These are phyloP conservation scores for Persicaria tinctoria DNA, from an alignment of 148 eudicot species.

Conservation along the genomic window DNA sequence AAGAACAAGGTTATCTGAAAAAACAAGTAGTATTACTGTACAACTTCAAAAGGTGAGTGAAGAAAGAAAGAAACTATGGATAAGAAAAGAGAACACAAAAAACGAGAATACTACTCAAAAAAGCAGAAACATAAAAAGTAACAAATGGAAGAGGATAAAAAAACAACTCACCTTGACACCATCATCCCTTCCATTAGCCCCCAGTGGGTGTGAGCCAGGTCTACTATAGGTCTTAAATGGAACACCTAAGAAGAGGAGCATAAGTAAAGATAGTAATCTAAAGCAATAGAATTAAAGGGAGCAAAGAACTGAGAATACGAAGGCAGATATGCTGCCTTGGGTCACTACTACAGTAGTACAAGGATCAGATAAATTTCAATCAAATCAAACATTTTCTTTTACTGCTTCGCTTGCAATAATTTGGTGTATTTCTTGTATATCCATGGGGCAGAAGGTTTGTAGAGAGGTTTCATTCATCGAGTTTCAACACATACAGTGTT, in stretches of 20 bases:
- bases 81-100: not conserved
- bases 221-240: slow-evolving; percentile 65
- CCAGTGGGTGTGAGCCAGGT: slow-evolving; percentile 76
- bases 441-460: not conserved
- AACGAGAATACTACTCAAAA: not conserved
- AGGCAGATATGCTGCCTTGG: not conserved
- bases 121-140: not conserved
- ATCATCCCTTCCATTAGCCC: slow-evolving; percentile 97
- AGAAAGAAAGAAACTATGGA: not conserved
- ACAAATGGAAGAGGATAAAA: not conserved
- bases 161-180: slow-evolving; percentile 65
- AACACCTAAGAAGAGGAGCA: slow-evolving; percentile 5
- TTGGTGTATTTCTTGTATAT: not conserved
- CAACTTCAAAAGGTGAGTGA: not conserved
- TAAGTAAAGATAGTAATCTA: not conserved
- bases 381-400: not conserved
- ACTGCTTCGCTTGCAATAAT: not conserved
- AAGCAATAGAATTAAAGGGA: not conserved
- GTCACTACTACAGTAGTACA: not conserved
- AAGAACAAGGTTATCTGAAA: slow-evolving; percentile 60
- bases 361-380: not conserved
- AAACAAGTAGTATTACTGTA: slow-evolving; percentile 9
- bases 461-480: not conserved
- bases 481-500: not conserved
- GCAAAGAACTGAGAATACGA: not conserved